Percentiles rank a stretch among this genome's conserved stretches.
phyloP scores from a whole-genome alignment of 2,329 filamentous ascomycete species.

The Aspergillus versicolor region DNA sequence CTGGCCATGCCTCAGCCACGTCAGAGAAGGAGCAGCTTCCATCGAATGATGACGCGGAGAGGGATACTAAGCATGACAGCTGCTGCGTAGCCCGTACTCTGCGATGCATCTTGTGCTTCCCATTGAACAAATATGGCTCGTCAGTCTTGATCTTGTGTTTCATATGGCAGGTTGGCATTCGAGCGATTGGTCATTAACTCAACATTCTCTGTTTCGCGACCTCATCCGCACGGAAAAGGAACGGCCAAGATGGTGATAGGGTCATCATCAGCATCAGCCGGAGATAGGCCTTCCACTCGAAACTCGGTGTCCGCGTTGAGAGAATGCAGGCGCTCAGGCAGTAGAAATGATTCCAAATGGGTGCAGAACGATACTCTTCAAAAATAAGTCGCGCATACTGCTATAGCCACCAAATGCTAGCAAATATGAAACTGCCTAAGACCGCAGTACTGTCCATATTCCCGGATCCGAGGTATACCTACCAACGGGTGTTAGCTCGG shows the following conservation, averaged over 20 bases:
- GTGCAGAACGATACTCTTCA: neutral
- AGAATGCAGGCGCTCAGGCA: neutral
- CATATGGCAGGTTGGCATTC: constrained; percentile 3
- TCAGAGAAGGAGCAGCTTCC: constrained; percentile 10
- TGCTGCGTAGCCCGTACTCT: constrained; percentile 12
- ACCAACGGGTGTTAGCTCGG: neutral
- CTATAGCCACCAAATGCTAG: neutral
- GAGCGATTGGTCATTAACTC: constrained; percentile 4
- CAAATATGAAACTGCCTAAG: neutral
- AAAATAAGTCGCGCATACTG: neutral
- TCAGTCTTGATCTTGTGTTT: constrained; percentile 1
- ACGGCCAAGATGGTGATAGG: neutral
- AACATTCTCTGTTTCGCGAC: neutral
- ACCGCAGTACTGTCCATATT: neutral
- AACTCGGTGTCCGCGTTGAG: neutral
- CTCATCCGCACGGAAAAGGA: neutral
- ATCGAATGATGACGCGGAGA: constrained; percentile 8
- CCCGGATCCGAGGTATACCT: neutral
- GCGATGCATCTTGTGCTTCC: constrained; percentile 9
- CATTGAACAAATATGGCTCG: neutral
- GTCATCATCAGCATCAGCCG: neutral
- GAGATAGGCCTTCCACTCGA: neutral
- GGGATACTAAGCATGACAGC: constrained; percentile 12
- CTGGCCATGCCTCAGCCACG: constrained; percentile 11
- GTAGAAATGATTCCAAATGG: neutral